phyloP scores from a whole-genome alignment of 2,329 filamentous ascomycete genomes.

The Sarocladium kiliense region DNA sequence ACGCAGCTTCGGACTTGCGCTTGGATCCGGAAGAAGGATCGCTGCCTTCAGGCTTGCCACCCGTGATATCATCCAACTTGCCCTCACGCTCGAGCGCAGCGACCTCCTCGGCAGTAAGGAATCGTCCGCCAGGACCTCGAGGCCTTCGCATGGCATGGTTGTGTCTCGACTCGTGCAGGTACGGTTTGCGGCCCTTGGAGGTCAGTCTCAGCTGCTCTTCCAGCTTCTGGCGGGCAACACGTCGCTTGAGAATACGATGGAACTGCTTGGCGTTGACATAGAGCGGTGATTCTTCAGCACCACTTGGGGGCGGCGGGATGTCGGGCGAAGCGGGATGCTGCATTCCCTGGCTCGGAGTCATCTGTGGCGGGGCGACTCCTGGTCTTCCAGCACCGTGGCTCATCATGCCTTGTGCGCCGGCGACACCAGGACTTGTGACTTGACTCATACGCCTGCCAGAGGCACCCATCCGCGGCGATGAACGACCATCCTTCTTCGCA shows the following conservation, averaged over 20 bases:
- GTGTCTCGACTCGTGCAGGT: constrained; percentile 93
- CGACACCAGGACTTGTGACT: constrained; percentile 68
- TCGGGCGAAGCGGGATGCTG: constrained; percentile 74
- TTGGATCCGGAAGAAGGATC: constrained; percentile 40
- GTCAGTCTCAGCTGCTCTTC: constrained; percentile 90
- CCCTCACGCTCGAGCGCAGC: constrained; percentile 66
- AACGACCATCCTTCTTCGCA: constrained; percentile 64
- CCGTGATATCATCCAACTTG: constrained; percentile 25
- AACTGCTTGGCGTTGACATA: constrained; percentile 99
- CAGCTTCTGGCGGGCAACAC: constrained; percentile 86
- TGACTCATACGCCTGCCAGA: constrained; percentile 66
- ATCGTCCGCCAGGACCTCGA: constrained; percentile 87
- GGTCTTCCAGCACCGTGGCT: constrained; percentile 54
- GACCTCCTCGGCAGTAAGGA: constrained; percentile 94
- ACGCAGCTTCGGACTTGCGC: constrained; percentile 53
- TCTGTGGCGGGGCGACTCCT: constrained; percentile 51
- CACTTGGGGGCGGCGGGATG: constrained; percentile 48
- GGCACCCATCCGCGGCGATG: constrained; percentile 67
- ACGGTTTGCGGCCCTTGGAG: constrained; percentile 92
- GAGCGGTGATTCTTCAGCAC: constrained; percentile 81
- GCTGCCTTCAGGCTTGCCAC: constrained; percentile 18
- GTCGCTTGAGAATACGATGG: constrained; percentile 89
- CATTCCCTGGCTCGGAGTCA: constrained; percentile 59
- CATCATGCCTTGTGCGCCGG: constrained; percentile 71
- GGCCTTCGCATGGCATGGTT: constrained; percentile 97